phyloP scores from a whole-genome alignment of 1,284 basidiomycete species.

The Puccinia brachypodii region DNA sequence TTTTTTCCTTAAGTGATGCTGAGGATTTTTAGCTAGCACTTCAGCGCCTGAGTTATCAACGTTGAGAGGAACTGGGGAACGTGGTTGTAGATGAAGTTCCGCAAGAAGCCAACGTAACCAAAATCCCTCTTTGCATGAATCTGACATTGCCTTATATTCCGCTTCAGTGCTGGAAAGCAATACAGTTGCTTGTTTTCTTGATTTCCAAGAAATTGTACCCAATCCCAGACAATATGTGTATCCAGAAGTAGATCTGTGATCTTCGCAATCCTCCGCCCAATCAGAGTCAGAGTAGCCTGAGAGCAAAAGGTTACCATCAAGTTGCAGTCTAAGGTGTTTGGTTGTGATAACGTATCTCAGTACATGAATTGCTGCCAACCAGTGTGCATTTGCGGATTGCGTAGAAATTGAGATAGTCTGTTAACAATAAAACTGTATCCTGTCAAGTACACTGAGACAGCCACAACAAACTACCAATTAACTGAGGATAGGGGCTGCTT shows the following conservation, averaged over 20 bases:
- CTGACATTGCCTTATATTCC: conserved; percentile 14
- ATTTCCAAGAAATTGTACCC: conserved; percentile 22
- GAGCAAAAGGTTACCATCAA: background rate
- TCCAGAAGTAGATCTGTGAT: conserved; percentile 6
- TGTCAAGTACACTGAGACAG: conserved; percentile 10
- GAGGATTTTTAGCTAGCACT: background rate
- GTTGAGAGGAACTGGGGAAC: background rate
- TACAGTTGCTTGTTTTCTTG: conserved; percentile 2
- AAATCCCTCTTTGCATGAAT: background rate
- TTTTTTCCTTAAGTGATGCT: background rate
- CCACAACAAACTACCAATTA: conserved; percentile 17
- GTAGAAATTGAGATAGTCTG: conserved; percentile 11
- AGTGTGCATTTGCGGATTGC: background rate
- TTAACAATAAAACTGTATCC: conserved; percentile 2
- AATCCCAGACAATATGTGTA: background rate
- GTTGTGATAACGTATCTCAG: background rate
- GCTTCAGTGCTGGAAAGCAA: conserved; percentile 20
- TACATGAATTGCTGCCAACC: background rate
- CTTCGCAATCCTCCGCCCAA: background rate
- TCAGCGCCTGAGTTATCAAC: conserved; percentile 12
- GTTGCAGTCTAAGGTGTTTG: background rate
- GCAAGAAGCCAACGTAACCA: background rate
- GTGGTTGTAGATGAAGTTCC: background rate
- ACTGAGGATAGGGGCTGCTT: background rate
- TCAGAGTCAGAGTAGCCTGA: background rate